A percentile compares a stretch with the other conserved stretches of the same genome.
These are phyloP conservation scores for Trifolium dubium DNA, from an alignment of 306 rosid genomes.

Conservation along the genomic window DNA sequence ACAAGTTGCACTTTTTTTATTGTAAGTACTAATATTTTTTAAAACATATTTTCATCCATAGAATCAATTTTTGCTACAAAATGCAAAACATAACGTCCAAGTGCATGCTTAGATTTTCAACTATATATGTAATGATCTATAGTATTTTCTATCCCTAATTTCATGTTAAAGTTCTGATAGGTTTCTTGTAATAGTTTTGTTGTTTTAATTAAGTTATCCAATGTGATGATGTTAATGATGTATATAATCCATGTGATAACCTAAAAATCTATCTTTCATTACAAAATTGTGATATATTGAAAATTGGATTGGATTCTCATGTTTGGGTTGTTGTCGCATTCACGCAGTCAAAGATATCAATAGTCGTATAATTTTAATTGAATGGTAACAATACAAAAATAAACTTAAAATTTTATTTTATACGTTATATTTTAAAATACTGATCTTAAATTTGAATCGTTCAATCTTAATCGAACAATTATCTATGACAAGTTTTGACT, in stretches of 20 bases:
- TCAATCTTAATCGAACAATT: too few relatives aligned
- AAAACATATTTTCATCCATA: not conserved
- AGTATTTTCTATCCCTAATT: not conserved
- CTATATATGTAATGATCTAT: not conserved
- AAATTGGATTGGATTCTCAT: too few relatives aligned
- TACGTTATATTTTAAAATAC: too few relatives aligned
- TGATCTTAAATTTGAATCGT: too few relatives aligned
- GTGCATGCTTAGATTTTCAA: not conserved
- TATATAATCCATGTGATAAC: not conserved
- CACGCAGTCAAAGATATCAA: too few relatives aligned
- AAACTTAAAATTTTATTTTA: too few relatives aligned
- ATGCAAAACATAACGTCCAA: not conserved
- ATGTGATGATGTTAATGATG: conserved; percentile 6
- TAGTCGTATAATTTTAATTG: too few relatives aligned
- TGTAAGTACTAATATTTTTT: not conserved
- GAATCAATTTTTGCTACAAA: not conserved
- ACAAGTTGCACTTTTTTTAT: not conserved
- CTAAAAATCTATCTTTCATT: not conserved
- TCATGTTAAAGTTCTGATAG: not conserved
- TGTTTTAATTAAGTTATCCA: not conserved
- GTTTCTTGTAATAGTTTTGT: not conserved
- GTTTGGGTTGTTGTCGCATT: too few relatives aligned
- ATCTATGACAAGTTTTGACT: too few relatives aligned
- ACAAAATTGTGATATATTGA: not conserved
- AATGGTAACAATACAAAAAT: too few relatives aligned